Conservation (phyloP, 1,284 basidiomycete species). For the Fomes fomentarius region DNA sequence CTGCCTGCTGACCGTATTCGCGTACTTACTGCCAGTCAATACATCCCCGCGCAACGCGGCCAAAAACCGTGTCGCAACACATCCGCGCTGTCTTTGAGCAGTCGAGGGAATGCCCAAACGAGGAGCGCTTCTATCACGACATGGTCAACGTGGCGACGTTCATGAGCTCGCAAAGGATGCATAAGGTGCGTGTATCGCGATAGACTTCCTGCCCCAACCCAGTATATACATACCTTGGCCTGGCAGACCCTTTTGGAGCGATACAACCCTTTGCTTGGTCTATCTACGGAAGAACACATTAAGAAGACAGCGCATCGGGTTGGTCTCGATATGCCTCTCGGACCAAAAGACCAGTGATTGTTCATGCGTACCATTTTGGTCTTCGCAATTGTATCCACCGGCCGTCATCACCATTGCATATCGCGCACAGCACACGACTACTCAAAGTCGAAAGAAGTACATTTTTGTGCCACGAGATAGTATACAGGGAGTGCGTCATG, state of each 20-base stretch:
- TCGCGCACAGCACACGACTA: background rate
- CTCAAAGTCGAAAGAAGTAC: conserved; percentile 3
- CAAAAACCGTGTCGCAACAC: conserved; percentile 47
- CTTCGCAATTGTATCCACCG: too few relatives aligned
- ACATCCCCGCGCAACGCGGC: conserved; percentile 46
- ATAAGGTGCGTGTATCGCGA: conserved; percentile 45
- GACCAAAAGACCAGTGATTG: conserved; percentile 27
- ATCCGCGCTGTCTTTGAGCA: conserved; percentile 64
- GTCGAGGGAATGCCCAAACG: conserved; percentile 32
- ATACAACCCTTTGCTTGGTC: conserved; percentile 85
- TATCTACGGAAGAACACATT: conserved; percentile 80
- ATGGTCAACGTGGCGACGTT: conserved; percentile 73
- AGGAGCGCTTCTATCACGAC: conserved; percentile 45
- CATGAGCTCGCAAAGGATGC: conserved; percentile 66
- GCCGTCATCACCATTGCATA: too few relatives aligned
- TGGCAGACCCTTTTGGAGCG: conserved; percentile 71
- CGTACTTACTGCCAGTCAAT: conserved; percentile 42
- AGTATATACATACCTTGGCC: conserved; percentile 6
- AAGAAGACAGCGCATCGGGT: conserved; percentile 86
- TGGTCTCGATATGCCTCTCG: conserved; percentile 73
- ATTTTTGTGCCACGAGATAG: conserved; percentile 6
- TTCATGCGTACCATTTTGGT: too few relatives aligned
- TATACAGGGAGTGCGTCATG: conserved; percentile 7
- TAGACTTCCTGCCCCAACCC: background rate
- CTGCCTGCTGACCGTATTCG: conserved; percentile 11